Percentiles rank a stretch among this genome's conserved stretches.
Evolutionary conservation across 805 yeast genomes (phyloP).

Genomic region (Teunomyces lycoperdinae): DNA sequence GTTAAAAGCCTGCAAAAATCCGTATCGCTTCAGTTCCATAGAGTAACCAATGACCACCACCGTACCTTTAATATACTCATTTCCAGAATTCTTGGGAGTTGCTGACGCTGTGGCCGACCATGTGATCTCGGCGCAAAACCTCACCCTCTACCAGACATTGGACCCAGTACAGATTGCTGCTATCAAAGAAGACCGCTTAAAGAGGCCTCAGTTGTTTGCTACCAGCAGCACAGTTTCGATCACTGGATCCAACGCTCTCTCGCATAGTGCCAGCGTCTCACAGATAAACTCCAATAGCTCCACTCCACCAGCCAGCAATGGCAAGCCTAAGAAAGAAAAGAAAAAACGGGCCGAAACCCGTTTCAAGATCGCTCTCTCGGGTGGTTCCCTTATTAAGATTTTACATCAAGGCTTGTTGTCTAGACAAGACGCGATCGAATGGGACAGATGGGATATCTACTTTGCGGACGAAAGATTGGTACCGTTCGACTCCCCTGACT

Average conservation of each 20-base stretch:
- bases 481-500: conserved; percentile 76
- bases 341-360: conserved; percentile 61
- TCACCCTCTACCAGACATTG: conserved; percentile 50
- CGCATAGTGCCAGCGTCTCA: neutral
- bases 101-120: conserved; percentile 98
- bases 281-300: conserved; percentile 7
- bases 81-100: conserved; percentile 84
- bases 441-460: conserved; percentile 95
- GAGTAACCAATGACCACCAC: conserved; percentile 73
- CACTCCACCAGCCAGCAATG: conserved; percentile 8
- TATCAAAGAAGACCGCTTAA: conserved; percentile 26
- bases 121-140: conserved; percentile 82
- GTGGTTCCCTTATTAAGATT: conserved; percentile 88
- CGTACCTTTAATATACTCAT: conserved; percentile 89
- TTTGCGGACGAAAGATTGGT: conserved; percentile 96
- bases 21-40: neutral
- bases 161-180: conserved; percentile 32
- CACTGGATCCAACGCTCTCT: conserved; percentile 1
- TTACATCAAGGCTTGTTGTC: conserved; percentile 80
- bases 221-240: conserved; percentile 13
- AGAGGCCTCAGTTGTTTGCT: conserved; percentile 14
- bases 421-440: conserved; percentile 68
- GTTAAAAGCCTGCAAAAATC: no score
- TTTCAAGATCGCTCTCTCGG: conserved; percentile 87
- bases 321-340: conserved; percentile 26